phyloP scores from a whole-genome alignment of 352 stramenopile species.

The Phytophthora tubulina region DNA sequence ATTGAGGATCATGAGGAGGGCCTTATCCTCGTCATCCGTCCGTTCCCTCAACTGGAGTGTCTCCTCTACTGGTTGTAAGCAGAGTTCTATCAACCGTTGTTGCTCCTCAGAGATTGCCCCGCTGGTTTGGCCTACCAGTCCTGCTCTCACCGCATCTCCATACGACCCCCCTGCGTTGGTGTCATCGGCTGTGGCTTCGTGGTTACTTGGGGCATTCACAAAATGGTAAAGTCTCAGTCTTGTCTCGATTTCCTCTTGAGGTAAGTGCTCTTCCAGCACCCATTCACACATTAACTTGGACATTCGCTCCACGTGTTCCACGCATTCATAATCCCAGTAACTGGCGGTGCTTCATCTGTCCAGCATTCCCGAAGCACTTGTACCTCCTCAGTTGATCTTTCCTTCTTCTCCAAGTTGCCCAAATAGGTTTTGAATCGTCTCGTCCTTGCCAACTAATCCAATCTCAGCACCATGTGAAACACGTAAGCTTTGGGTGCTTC shows the following conservation, averaged over 20 bases:
- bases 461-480: background rate
- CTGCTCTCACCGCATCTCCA: no score
- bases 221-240: background rate
- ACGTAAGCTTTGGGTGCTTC: background rate
- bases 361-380: background rate
- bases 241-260: background rate
- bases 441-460: background rate
- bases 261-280: background rate
- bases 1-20: constrained; percentile 13
- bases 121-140: no score
- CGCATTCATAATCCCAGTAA: background rate
- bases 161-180: no score
- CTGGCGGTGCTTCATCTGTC: background rate
- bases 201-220: no score
- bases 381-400: no score
- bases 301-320: background rate
- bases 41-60: background rate
- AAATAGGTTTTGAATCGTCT: background rate
- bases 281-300: background rate
- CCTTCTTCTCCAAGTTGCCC: no score
- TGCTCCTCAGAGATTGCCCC: background rate
- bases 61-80: background rate
- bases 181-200: no score
- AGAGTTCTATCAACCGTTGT: background rate
- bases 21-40: constrained; percentile 9